Percentiles rank a stretch among this genome's conserved stretches.
Evolutionary conservation across 176 grass and related monocot species (phyloP).

Genomic region (Poa annua): DNA sequence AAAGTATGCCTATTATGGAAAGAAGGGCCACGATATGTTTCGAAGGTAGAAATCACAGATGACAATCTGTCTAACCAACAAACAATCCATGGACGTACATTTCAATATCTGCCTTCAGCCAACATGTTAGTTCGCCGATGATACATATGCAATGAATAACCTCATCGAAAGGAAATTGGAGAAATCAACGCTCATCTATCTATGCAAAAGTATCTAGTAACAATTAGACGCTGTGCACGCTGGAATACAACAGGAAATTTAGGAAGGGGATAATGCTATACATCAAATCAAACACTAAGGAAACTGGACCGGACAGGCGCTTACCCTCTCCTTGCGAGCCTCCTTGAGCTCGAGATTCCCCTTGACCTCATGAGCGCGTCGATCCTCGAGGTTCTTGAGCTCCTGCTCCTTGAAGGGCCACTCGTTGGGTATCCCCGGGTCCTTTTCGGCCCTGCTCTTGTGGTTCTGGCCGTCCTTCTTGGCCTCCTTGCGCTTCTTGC

Average conservation of each 20-base stretch:
- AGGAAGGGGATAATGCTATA: neutral
- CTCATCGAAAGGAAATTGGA: neutral
- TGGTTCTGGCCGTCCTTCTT: conserved; percentile 80
- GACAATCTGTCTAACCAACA: neutral
- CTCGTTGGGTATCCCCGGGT: conserved; percentile 93
- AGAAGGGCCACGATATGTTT: neutral
- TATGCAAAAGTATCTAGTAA: neutral
- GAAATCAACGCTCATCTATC: neutral
- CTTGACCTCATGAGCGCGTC: conserved; percentile 68
- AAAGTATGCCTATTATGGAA: neutral
- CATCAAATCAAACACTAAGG: neutral
- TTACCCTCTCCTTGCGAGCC: conserved; percentile 87
- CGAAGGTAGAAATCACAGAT: neutral
- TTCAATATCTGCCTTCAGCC: neutral
- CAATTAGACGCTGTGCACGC: too few species aligned
- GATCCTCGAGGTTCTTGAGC: conserved; percentile 78
- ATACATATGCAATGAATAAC: neutral
- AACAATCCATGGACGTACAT: neutral
- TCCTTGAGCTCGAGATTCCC: conserved; percentile 88
- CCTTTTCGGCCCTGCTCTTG: conserved; percentile 89
- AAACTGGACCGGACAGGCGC: neutral
- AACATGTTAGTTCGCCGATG: neutral
- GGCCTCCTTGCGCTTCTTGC: conserved; percentile 92
- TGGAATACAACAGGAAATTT: neutral
- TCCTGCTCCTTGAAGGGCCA: conserved; percentile 99